These are phyloP conservation scores for Agrocybe pediades DNA, from an alignment of 768 basidiomycete species.

Conservation along the genomic window DNA sequence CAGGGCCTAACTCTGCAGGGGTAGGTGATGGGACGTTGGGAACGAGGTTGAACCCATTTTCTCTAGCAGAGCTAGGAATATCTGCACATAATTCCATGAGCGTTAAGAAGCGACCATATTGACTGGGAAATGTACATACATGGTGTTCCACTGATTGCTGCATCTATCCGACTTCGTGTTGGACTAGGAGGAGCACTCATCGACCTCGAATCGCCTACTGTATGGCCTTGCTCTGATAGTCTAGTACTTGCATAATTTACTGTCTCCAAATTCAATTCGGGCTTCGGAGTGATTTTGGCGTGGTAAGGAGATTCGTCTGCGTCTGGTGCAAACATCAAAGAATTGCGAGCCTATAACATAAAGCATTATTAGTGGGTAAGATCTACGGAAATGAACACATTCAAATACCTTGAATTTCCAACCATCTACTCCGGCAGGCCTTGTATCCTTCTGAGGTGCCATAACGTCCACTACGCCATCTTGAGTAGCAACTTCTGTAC, in stretches of 20 bases:
- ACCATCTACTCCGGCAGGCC: constrained; percentile 72
- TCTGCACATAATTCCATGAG: constrained; percentile 42
- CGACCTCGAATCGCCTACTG: constrained; percentile 37
- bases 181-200: constrained; percentile 80
- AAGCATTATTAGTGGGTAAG: neutral
- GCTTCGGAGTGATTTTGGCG: constrained; percentile 29
- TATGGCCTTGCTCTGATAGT: constrained; percentile 69
- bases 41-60: constrained; percentile 71
- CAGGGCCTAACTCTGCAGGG: constrained; percentile 76
- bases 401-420: constrained; percentile 77
- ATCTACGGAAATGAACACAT: neutral
- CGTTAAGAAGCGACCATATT: neutral
- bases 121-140: constrained; percentile 52
- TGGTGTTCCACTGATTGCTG: constrained; percentile 90
- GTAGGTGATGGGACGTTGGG: constrained; percentile 88
- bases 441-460: constrained; percentile 76
- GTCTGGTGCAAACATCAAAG: constrained; percentile 94
- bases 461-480: constrained; percentile 63
- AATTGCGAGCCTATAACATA: constrained; percentile 78
- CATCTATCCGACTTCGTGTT: constrained; percentile 85
- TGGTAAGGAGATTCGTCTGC: constrained; percentile 84
- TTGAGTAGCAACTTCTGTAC: constrained; percentile 26
- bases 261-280: constrained; percentile 47
- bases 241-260: constrained; percentile 86
- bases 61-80: constrained; percentile 57